These are phyloP conservation scores for Trichosporon asahii DNA, from an alignment of 1,284 basidiomycete species.

Conservation along the genomic window DNA sequence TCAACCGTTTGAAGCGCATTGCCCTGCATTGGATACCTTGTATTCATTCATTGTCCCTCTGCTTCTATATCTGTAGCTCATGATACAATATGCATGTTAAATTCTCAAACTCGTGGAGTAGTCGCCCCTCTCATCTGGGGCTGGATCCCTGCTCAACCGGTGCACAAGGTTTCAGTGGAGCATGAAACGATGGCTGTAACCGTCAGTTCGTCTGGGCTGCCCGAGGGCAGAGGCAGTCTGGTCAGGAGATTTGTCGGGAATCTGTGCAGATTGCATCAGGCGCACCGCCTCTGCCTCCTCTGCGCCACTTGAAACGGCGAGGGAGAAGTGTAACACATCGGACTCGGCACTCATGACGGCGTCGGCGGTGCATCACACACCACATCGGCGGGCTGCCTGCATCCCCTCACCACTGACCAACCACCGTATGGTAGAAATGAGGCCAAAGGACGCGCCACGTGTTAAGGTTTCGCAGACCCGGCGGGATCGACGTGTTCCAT, in stretches of 20 bases:
- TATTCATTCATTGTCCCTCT: constrained; percentile 8
- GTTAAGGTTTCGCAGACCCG: neutral
- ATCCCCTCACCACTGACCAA: neutral
- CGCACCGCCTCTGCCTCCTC: neutral
- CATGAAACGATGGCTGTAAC: neutral
- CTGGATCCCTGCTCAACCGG: neutral
- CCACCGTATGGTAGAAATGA: neutral
- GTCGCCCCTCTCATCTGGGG: neutral
- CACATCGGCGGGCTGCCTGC: neutral
- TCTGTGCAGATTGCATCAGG: neutral
- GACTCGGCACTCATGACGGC: neutral
- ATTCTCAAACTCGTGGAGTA: neutral
- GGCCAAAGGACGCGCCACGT: neutral
- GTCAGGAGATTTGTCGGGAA: neutral
- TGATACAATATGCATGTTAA: constrained; percentile 6
- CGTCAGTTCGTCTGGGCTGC: neutral
- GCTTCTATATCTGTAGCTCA: constrained; percentile 7
- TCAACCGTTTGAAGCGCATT: neutral
- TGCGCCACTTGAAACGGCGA: neutral
- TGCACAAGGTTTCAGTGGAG: neutral
- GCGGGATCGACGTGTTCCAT: constrained; percentile 1
- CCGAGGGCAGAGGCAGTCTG: too few species aligned
- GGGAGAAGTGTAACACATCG: too few species aligned
- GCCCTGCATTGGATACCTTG: constrained; percentile 9
- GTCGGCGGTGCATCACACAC: neutral